A percentile compares a stretch with the other conserved stretches of the same genome.
Evolutionary conservation across 2,329 filamentous ascomycete genomes (phyloP).

Genomic region (Phialophora verrucosa): DNA sequence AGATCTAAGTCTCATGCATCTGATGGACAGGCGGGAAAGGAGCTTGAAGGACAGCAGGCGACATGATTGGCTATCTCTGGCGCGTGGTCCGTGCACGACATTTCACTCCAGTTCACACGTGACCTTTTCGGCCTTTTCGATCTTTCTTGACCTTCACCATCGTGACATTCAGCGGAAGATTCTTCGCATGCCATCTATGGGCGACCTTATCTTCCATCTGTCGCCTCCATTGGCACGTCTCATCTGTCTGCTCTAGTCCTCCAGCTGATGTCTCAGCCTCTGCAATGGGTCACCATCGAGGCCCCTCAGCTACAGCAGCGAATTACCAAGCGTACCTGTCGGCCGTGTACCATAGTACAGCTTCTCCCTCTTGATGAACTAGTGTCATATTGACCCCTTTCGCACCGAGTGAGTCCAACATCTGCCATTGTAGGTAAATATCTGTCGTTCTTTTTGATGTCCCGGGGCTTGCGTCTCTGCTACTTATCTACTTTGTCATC

Average conservation of each 20-base stretch:
- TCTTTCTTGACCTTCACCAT: not conserved
- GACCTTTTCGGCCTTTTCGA: not conserved
- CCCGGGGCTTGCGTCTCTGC: too few relatives aligned
- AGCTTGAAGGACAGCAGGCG: too few relatives aligned
- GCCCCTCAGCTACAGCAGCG: not conserved
- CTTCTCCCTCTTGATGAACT: not conserved
- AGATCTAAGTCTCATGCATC: too few relatives aligned
- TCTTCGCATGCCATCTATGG: not conserved
- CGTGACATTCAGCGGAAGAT: not conserved
- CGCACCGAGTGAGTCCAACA: not conserved
- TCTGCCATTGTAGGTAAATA: too few relatives aligned
- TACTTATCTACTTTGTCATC: too few relatives aligned
- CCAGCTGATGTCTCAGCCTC: not conserved
- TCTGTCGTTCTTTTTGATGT: too few relatives aligned
- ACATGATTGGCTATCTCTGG: too few relatives aligned
- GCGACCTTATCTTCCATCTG: not conserved
- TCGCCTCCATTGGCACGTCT: not conserved
- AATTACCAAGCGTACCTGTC: not conserved
- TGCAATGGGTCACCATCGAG: not conserved
- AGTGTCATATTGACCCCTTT: not conserved
- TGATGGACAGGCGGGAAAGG: too few relatives aligned
- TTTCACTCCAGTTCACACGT: too few relatives aligned
- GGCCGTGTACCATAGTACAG: not conserved
- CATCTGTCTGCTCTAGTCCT: not conserved
- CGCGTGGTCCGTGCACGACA: too few relatives aligned